These are phyloP conservation scores for Fusarium albosuccineum DNA, from an alignment of 2,329 filamentous ascomycete species.

Conservation along the genomic window DNA sequence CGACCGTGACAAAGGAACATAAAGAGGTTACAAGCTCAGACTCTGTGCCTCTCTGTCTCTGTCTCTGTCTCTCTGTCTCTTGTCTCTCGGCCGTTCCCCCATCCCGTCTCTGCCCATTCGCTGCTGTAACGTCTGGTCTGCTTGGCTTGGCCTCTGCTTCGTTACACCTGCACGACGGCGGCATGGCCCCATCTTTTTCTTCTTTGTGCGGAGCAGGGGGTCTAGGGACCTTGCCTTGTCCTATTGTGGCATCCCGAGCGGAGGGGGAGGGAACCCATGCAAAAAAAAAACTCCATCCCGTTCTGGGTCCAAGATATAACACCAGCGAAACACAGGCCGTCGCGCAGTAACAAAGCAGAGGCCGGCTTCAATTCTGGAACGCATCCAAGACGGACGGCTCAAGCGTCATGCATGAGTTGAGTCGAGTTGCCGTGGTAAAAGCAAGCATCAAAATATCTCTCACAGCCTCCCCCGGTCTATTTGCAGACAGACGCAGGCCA, in stretches of 20 bases:
- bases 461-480: not conserved
- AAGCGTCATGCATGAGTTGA: not conserved
- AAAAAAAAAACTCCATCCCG: no score
- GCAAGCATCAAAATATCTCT: not conserved
- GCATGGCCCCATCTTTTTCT: slow-evolving; percentile 20
- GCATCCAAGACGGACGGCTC: slow-evolving; percentile 3
- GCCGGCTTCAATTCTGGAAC: slow-evolving; percentile 25
- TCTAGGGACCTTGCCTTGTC: slow-evolving; percentile 6
- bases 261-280: slow-evolving; percentile 12
- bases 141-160: slow-evolving; percentile 23
- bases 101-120: not conserved
- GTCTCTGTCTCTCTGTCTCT: not conserved
- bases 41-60: not conserved
- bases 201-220: not conserved
- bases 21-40: not conserved
- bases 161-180: slow-evolving; percentile 33
- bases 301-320: not conserved
- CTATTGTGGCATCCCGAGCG: slow-evolving; percentile 37
- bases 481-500: not conserved
- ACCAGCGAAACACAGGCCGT: slow-evolving; percentile 26
- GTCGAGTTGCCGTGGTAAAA: slow-evolving; percentile 10
- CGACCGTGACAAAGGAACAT: slow-evolving; percentile 6
- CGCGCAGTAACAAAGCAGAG: slow-evolving; percentile 17
- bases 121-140: slow-evolving; percentile 34
- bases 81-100: not conserved